Conservation (phyloP, 176 grass and related monocot species). For the Oryza meyeriana region DNA sequence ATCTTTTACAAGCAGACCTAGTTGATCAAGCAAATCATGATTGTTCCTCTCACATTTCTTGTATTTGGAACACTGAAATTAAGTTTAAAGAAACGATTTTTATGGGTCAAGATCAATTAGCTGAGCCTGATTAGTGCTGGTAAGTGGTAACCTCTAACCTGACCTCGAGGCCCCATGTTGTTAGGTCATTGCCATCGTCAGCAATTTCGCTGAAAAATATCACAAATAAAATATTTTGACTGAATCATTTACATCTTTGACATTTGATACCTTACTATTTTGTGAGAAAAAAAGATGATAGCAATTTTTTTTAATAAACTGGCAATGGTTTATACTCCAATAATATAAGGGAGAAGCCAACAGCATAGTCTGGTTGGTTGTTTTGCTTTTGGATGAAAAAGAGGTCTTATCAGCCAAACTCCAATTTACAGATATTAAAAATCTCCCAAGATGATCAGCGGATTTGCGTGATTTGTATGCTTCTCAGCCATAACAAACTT, state of each 20-base stretch:
- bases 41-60: neutral
- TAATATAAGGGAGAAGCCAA: neutral
- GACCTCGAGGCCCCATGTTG: neutral
- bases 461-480: conserved; percentile 36
- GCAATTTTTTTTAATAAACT: neutral
- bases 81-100: neutral
- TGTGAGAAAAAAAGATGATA: neutral
- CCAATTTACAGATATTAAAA: neutral
- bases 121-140: neutral
- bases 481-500: conserved; percentile 19
- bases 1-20: neutral
- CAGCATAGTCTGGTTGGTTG: neutral
- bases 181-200: neutral
- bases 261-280: neutral
- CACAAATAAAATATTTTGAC: neutral
- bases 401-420: conserved; percentile 26
- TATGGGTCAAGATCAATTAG: neutral
- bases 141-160: too few relatives aligned
- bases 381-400: conserved; percentile 34
- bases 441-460: neutral
- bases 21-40: neutral
- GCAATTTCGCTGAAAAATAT: neutral
- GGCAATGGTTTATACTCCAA: neutral
- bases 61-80: neutral
- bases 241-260: neutral